Evolutionary conservation across 169 alveolate species (phyloP), one percentile per base, ranked within the genome.

Genomic region (Plasmodium relictum): DNA sequence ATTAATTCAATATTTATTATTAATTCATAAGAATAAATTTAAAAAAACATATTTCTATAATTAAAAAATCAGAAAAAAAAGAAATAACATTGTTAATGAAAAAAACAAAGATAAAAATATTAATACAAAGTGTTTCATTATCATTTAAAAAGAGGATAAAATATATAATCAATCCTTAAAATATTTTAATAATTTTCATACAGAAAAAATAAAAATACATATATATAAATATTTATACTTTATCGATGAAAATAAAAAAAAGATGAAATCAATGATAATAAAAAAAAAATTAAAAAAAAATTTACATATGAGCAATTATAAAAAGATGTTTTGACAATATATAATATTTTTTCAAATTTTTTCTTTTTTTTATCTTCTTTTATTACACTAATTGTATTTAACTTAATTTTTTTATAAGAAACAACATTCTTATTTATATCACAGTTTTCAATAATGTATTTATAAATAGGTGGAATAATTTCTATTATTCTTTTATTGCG

Each of bases 401-500:
- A 65, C 12, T 42, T 44, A 48, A 14, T 4, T 39, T 50, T 58
- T 80, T 31, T 52, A 22, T 54, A 48, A 42, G 42, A 52, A 1
- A n/a, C 48, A 48, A n/a, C 58, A 41, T 68, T 56, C 24, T 83
- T 45, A 42, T n/a, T 83, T 22, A 83, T 63, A 9, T 68, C n/a
- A 31, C 74, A 52, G 20, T 83, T 62, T 45, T 83, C 66, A 22
- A 83, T 58, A 5, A 69, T 52, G 45, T 83, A 83, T 41, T 83
- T 83, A 54, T 83, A 83, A 16, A 83, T 83, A 31, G 91, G 91
- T 8, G 91, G 91, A 18, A 83, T 83, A 48, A 83, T 83, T 9
- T 56, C 91, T 83, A 68, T 83, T 26, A 56, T 18, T 68, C 69
- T 72, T 52, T 71, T 52, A 24, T 8, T 72, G 26, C 52, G 20